Percentiles rank a stretch among this genome's conserved stretches.
phyloP scores from a whole-genome alignment of 1,284 basidiomycete species.

The Microbotryum scabiosae region DNA sequence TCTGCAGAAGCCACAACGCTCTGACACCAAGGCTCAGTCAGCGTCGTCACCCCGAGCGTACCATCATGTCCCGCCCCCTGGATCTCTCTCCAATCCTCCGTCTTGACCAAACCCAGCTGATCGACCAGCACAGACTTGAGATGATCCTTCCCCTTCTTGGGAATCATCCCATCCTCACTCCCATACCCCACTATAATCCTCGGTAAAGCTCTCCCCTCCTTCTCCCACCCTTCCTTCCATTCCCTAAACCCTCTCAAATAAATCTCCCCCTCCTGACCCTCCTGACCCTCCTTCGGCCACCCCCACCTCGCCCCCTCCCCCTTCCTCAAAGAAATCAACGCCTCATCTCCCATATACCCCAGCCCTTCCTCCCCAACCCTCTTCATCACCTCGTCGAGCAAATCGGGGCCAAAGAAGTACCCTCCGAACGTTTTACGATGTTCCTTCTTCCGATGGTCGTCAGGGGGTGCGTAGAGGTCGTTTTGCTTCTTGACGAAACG shows the following conservation, averaged over 20 bases:
- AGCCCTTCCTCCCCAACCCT: constrained; percentile 4
- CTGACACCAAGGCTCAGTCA: constrained; percentile 3
- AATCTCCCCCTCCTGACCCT: not conserved
- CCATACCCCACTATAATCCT: constrained; percentile 10
- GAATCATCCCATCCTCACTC: constrained; percentile 13
- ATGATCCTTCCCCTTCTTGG: constrained; percentile 8
- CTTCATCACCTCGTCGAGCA: constrained; percentile 9
- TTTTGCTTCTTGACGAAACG: not conserved
- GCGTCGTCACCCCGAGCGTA: constrained; percentile 5
- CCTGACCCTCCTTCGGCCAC: constrained; percentile 1
- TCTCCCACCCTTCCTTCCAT: not conserved
- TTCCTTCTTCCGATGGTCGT: too few species aligned
- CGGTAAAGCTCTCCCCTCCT: not conserved
- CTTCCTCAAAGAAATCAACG: constrained; percentile 13
- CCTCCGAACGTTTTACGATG: constrained; percentile 5
- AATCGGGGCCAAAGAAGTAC: not conserved
- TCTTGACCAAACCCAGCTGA: constrained; percentile 6
- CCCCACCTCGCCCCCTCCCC: constrained; percentile 14
- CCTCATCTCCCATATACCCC: constrained; percentile 21
- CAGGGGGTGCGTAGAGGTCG: too few species aligned
- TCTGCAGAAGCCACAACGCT: too few species aligned
- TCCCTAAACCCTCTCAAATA: constrained; percentile 7
- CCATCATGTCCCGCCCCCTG: constrained; percentile 19
- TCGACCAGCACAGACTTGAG: constrained; percentile 10
- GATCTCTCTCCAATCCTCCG: not conserved